Evolutionary conservation across 345 rosid species (phyloP).

Genomic region (Brassica nigra): DNA sequence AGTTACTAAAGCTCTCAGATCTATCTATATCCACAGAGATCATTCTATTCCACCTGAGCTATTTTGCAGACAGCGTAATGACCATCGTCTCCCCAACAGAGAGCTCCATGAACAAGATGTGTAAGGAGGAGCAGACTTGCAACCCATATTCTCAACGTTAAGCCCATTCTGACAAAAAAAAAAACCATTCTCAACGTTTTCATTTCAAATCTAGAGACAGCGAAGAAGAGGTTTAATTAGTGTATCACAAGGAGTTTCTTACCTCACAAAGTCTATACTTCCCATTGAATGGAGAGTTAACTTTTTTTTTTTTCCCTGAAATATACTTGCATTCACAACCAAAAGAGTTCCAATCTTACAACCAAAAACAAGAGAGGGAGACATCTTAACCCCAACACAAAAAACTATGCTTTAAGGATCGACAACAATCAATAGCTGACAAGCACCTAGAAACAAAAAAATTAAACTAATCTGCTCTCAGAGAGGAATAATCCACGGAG

Average conservation of each 20-base stretch:
- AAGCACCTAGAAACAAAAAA: too few species aligned
- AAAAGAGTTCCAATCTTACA: too few species aligned
- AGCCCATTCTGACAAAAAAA: slow-evolving; percentile 32
- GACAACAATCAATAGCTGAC: too few species aligned
- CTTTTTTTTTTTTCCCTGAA: too few species aligned
- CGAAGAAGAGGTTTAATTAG: not conserved
- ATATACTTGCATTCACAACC: too few species aligned
- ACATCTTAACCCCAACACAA: too few species aligned
- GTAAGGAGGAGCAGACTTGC: slow-evolving; percentile 49
- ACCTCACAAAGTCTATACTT: not conserved
- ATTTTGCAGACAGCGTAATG: slow-evolving; percentile 77
- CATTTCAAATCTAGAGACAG: not conserved
- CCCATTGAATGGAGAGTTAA: not conserved
- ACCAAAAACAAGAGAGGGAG: too few species aligned
- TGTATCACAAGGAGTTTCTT: not conserved
- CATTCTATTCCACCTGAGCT: slow-evolving; percentile 62
- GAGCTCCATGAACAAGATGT: slow-evolving; percentile 56
- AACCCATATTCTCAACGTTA: slow-evolving; percentile 42
- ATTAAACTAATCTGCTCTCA: too few species aligned
- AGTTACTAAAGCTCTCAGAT: not conserved
- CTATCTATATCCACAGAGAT: not conserved
- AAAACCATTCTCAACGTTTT: not conserved
- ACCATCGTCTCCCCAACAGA: slow-evolving; percentile 86
- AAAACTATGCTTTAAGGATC: too few species aligned
- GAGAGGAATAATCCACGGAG: too few species aligned